Evolutionary conservation across 176 grass and related monocot genomes (phyloP).

Genomic region (Ampelocalamus luodianensis): DNA sequence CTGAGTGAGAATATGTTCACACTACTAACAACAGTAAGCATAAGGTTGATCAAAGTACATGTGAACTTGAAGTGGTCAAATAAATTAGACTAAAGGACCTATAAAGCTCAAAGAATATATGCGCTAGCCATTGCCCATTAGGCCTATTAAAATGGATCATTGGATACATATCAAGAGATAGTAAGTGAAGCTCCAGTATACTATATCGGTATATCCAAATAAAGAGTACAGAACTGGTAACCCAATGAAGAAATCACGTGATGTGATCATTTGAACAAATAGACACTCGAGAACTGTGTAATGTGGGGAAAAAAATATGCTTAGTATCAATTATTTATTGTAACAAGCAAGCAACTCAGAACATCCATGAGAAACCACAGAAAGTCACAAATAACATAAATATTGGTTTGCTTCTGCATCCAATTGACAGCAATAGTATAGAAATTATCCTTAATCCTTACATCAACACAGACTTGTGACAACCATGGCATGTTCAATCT

Average conservation of each 20-base stretch:
- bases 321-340: slow-evolving; percentile 2
- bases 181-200: neutral
- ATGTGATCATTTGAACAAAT: slow-evolving; percentile 1
- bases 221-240: neutral
- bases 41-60: slow-evolving; percentile 5
- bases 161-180: slow-evolving; percentile 8
- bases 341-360: neutral
- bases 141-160: slow-evolving; percentile 5
- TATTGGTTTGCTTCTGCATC: neutral
- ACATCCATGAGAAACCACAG: slow-evolving; percentile 1
- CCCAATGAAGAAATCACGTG: neutral
- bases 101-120: slow-evolving; percentile 13
- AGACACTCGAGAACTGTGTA: neutral
- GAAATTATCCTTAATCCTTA: slow-evolving; percentile 32
- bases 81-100: neutral
- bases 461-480: slow-evolving; percentile 16
- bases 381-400: neutral
- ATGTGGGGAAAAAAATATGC: neutral
- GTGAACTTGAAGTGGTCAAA: neutral
- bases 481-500: slow-evolving; percentile 4
- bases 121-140: neutral
- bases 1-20: slow-evolving; percentile 15
- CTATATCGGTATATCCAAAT: neutral
- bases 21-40: slow-evolving; percentile 11
- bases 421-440: neutral